Evolutionary conservation across 2,329 filamentous ascomycete genomes (phyloP), one percentile per base, ranked within the genome.

Genomic region (Talaromyces sp.): DNA sequence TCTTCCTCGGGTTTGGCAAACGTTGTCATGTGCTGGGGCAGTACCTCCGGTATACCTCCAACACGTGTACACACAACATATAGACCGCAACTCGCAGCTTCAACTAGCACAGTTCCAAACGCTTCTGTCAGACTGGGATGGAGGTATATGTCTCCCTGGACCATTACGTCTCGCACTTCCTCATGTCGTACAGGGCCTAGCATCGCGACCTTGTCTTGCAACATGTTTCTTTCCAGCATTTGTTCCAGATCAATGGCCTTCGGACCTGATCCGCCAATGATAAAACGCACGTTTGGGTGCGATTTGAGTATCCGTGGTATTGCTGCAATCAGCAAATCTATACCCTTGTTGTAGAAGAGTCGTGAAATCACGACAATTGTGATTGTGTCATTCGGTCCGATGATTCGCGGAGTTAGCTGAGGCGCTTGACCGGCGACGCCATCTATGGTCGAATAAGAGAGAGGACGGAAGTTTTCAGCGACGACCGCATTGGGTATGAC

Each of bases 301-400:
- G 89, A 87, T 59, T 92, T 90, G 33, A 98, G 86, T 62, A 99
- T 97, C 57, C 93, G 89, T 0, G 95, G 95, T 62, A 99, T 96
- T 3, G 93, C 92, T 11, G 94, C 95, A 27, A 97, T 97, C n/a
- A 99, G 86, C 0, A 99, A 86, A 76, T 99, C 96, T 1, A 92
- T 98, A 66, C 95, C 95, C 77, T 99, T 99, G 80, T 99, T 99
- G 79, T 98, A 98, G 79, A 98, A 99, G 1, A 99, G 87, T 22
- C 95, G 92, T 9, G 93, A 97, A 68, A 99, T 96, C 22, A 99
- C 94, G 1, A 99, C 92, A 66, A 99, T 97, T 8, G 93, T 97
- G 72, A 99, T 94, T 11, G 88, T 90, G 71, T 97, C 94, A 69
- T 92, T 85, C 0, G 93, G 91, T 0, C 91, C 90, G 2, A 96